Conservation (phyloP, 164 flowering plant genomes). For the Tetracentron sinense region DNA sequence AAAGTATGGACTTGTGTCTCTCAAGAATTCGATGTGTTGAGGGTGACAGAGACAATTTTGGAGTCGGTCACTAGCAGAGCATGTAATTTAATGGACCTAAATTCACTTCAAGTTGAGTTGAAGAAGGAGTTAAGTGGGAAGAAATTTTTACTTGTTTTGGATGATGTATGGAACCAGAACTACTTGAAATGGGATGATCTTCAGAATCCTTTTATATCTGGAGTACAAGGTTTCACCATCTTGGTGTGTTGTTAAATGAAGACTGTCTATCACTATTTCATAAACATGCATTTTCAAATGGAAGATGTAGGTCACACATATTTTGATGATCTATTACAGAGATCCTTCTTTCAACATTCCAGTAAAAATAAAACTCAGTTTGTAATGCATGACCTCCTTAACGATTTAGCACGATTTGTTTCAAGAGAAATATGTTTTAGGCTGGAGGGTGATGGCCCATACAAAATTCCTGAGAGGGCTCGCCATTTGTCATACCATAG, state of each 20-base stretch:
- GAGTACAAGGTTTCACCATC: background rate
- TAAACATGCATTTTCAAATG: background rate
- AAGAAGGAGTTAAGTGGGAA: background rate
- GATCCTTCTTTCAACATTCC: background rate
- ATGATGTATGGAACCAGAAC: constrained; percentile 25
- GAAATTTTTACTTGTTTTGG: constrained; percentile 20
- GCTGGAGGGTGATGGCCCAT: background rate
- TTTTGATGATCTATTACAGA: background rate
- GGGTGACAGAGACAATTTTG: constrained; percentile 7
- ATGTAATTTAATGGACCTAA: background rate
- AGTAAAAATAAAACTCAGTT: background rate
- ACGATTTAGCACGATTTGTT: background rate
- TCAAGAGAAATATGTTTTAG: background rate
- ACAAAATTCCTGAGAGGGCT: background rate
- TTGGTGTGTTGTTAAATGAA: background rate
- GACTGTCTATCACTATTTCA: background rate
- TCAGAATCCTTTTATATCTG: background rate
- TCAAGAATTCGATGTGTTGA: constrained; percentile 9
- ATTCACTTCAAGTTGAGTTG: constrained; percentile 9
- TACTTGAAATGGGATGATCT: background rate
- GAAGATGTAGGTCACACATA: background rate
- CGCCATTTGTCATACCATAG: background rate
- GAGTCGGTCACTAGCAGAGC: background rate
- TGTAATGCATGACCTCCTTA: background rate
- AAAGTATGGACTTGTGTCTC: constrained; percentile 19